A percentile compares a stretch with the other conserved stretches of the same genome.
phyloP scores from a whole-genome alignment of 2,329 filamentous ascomycete genomes.

The Lachnellula willkommii region DNA sequence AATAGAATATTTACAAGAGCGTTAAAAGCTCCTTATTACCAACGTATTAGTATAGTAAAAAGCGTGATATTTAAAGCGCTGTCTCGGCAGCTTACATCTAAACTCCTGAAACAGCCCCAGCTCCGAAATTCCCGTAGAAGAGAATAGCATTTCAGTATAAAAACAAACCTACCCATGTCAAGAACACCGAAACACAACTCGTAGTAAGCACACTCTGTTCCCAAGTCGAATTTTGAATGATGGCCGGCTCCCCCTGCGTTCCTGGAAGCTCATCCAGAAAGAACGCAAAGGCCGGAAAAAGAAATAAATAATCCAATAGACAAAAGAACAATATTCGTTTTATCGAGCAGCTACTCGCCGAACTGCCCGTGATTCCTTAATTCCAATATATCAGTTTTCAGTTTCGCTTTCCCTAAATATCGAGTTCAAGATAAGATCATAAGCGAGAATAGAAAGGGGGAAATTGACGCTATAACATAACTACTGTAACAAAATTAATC shows the following conservation, averaged over 20 bases:
- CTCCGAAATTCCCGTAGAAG: too few relatives aligned
- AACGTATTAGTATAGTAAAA: too few relatives aligned
- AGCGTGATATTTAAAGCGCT: too few relatives aligned
- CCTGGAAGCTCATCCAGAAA: slow-evolving; percentile 28
- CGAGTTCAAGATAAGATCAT: neutral
- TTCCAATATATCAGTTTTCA: neutral
- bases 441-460: neutral
- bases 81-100: too few relatives aligned
- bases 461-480: neutral
- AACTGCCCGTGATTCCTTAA: slow-evolving; percentile 1
- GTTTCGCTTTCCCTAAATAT: neutral
- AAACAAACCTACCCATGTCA: too few relatives aligned
- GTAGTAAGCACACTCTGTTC: slow-evolving; percentile 27
- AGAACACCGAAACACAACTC: slow-evolving; percentile 31
- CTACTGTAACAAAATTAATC: neutral
- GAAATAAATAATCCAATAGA: slow-evolving; percentile 21
- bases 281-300: slow-evolving; percentile 17
- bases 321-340: slow-evolving; percentile 26
- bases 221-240: slow-evolving; percentile 35
- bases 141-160: too few relatives aligned
- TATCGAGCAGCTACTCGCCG: slow-evolving; percentile 1
- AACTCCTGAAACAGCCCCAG: too few relatives aligned
- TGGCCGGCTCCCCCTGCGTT: slow-evolving; percentile 20
- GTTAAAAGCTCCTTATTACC: slow-evolving; percentile 18
- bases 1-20: slow-evolving; percentile 1